Conservation (phyloP, 495 filamentous ascomycete genomes). For the Beverwykella pulmonaria region DNA sequence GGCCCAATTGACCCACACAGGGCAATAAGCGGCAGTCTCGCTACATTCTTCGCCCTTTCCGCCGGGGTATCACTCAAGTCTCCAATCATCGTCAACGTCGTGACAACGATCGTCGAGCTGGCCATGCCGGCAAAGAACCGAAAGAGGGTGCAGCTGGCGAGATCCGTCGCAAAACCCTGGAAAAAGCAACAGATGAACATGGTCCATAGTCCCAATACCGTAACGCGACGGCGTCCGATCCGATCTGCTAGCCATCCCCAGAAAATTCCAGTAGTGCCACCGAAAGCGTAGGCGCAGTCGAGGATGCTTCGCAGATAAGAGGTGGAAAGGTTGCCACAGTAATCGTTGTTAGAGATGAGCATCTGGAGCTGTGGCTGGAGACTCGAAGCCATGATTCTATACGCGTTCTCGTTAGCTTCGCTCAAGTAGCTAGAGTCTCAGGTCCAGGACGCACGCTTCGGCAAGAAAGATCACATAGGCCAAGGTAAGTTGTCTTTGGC, state of each 20-base stretch:
- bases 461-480: constrained; percentile 43
- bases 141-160: constrained; percentile 48
- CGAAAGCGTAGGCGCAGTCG: constrained; percentile 54
- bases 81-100: constrained; percentile 51
- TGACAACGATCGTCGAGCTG: constrained; percentile 49
- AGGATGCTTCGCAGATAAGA: constrained; percentile 51
- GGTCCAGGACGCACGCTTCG: constrained; percentile 35
- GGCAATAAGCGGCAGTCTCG: constrained; percentile 49
- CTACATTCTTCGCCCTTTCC: constrained; percentile 49
- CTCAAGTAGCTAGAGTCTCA: not conserved
- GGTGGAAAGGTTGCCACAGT: constrained; percentile 49
- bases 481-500: constrained; percentile 33
- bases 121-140: constrained; percentile 50
- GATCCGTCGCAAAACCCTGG: constrained; percentile 51
- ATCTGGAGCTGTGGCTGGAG: constrained; percentile 52
- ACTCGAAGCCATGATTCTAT: constrained; percentile 52
- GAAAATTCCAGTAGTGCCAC: constrained; percentile 48
- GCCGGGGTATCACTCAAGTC: constrained; percentile 46
- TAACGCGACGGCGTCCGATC: constrained; percentile 46
- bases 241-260: constrained; percentile 51
- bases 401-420: not conserved
- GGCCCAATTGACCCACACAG: constrained; percentile 51
- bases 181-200: constrained; percentile 48
- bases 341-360: constrained; percentile 47
- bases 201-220: constrained; percentile 47